Evolutionary conservation across 352 stramenopile species (phyloP).

Genomic region (Globisporangium recalcitrans): DNA sequence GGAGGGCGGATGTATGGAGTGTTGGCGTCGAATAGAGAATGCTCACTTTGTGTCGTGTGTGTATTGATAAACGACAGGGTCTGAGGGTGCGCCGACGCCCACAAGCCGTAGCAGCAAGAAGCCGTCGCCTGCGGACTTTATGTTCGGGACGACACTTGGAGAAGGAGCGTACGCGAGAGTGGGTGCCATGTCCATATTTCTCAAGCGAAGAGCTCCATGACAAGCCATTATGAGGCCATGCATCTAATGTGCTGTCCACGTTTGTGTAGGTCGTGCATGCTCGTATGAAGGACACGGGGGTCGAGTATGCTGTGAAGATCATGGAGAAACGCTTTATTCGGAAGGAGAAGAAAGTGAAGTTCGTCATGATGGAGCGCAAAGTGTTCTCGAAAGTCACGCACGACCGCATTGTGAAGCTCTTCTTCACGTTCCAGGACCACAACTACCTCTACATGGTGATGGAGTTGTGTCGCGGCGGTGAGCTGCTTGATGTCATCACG

Average conservation of each 20-base stretch:
- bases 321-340: slow-evolving; percentile 91
- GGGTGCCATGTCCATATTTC: slow-evolving; percentile 16
- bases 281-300: slow-evolving; percentile 84
- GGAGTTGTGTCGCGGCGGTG: slow-evolving; percentile 83
- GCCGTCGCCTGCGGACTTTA: slow-evolving; percentile 82
- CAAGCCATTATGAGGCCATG: background rate
- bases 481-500: slow-evolving; percentile 85
- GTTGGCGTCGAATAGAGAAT: background rate
- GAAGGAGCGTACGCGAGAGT: slow-evolving; percentile 85
- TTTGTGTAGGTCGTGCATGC: slow-evolving; percentile 65
- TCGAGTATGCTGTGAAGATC: slow-evolving; percentile 89
- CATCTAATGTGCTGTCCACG: background rate
- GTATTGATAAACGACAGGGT: slow-evolving; percentile 17
- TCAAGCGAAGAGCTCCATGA: background rate
- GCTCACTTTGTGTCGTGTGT: background rate
- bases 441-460: slow-evolving; percentile 91
- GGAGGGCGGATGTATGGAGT: background rate
- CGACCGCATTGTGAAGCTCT: slow-evolving; percentile 87
- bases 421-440: slow-evolving; percentile 88
- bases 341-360: slow-evolving; percentile 90
- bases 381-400: slow-evolving; percentile 87
- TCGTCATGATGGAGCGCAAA: slow-evolving; percentile 90
- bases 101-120: slow-evolving; percentile 50
- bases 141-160: slow-evolving; percentile 84
- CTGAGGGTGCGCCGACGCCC: slow-evolving; percentile 25